These are phyloP conservation scores for Melaleuca alternifolia DNA, from an alignment of 345 rosid species.

Conservation along the genomic window DNA sequence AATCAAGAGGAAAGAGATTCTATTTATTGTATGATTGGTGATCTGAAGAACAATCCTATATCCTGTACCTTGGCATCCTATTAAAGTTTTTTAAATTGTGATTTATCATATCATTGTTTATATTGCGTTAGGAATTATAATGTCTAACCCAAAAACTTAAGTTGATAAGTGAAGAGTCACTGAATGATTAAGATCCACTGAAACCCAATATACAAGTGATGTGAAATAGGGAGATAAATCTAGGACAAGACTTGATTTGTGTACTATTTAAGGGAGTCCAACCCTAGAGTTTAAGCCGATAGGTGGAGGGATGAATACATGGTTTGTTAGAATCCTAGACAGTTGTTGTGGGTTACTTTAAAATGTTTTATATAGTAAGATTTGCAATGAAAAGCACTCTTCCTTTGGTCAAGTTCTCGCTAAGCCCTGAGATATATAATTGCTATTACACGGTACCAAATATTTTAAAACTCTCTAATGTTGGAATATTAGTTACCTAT, in stretches of 20 bases:
- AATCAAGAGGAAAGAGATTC: background rate
- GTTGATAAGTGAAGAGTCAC: background rate
- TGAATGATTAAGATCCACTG: background rate
- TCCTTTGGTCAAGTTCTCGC: background rate
- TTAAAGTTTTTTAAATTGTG: background rate
- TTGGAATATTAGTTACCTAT: background rate
- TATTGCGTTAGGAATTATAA: background rate
- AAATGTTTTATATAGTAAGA: background rate
- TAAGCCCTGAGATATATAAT: background rate
- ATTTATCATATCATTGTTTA: background rate
- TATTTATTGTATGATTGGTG: background rate
- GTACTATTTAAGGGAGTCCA: background rate
- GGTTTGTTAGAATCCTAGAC: background rate
- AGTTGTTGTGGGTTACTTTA: background rate
- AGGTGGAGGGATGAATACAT: background rate
- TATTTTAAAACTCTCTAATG: background rate
- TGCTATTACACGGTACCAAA: background rate
- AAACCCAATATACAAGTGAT: background rate
- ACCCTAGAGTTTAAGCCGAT: background rate
- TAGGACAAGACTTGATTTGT: background rate
- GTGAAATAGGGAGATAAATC: background rate
- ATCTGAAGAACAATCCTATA: background rate
- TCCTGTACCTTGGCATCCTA: background rate
- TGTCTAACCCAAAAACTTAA: background rate
- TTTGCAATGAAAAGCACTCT: background rate